These are phyloP conservation scores for Cupressus sempervirens DNA, from an alignment of 75 land plant genomes.

Conservation along the genomic window DNA sequence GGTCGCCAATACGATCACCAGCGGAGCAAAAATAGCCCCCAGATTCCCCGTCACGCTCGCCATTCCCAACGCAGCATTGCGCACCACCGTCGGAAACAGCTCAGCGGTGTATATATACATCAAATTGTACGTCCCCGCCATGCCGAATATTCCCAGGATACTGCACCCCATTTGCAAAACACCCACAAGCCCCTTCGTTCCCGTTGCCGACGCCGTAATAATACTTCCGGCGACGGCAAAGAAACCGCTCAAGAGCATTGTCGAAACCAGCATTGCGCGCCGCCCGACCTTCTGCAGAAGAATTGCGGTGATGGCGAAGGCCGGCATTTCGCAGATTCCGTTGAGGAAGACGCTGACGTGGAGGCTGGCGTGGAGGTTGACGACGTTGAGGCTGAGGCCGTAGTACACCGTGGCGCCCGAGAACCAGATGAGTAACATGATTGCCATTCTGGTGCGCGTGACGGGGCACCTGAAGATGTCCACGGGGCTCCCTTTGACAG, in stretches of 20 bases:
- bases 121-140: constrained; percentile 87
- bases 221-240: constrained; percentile 55
- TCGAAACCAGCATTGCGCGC: constrained; percentile 44
- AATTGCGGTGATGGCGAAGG: constrained; percentile 61
- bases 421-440: constrained; percentile 65
- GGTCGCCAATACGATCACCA: constrained; percentile 65
- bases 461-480: constrained; percentile 45
- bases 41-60: constrained; percentile 62
- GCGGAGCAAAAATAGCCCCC: constrained; percentile 78
- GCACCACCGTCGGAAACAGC: constrained; percentile 90
- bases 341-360: constrained; percentile 72
- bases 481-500: constrained; percentile 26
- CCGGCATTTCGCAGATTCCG: constrained; percentile 71
- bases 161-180: constrained; percentile 52
- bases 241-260: constrained; percentile 62
- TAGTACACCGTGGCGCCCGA: constrained; percentile 60
- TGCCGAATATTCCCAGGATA: constrained; percentile 75
- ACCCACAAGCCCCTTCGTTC: not conserved
- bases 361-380: constrained; percentile 72
- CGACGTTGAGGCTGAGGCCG: constrained; percentile 85
- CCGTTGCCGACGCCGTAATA: not conserved
- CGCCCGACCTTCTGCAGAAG: constrained; percentile 57
- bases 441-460: constrained; percentile 44
- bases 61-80: constrained; percentile 85
- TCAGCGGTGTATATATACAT: constrained; percentile 78